These are phyloP conservation scores for Tilletia horrida DNA, from an alignment of 1,284 basidiomycete genomes.

Conservation along the genomic window DNA sequence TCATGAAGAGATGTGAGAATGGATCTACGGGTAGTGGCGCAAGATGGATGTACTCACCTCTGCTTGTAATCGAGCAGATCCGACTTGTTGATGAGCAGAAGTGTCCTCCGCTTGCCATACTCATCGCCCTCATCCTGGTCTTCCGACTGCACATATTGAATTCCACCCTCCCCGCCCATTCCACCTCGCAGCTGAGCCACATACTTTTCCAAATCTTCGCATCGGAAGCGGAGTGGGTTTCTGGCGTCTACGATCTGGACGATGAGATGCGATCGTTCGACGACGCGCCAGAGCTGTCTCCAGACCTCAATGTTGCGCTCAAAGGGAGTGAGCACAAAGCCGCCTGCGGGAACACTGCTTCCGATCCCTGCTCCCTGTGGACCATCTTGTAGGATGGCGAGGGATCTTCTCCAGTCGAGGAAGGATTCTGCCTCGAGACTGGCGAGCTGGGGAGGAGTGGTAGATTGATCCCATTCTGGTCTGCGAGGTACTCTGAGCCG, in stretches of 20 bases:
- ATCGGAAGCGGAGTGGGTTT: constrained; percentile 53
- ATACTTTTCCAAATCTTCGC: constrained; percentile 54
- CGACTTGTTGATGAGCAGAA: constrained; percentile 93
- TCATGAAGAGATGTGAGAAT: too few relatives aligned
- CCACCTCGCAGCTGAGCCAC: constrained; percentile 35
- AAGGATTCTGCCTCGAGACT: constrained; percentile 51
- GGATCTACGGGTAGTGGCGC: too few relatives aligned
- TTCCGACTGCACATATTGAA: constrained; percentile 69
- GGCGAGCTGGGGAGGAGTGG: constrained; percentile 50
- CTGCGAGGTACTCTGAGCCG: constrained; percentile 44
- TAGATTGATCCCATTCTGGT: constrained; percentile 46
- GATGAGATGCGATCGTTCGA: constrained; percentile 52
- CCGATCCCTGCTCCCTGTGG: constrained; percentile 18
- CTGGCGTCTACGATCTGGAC: constrained; percentile 55
- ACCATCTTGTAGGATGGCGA: constrained; percentile 53
- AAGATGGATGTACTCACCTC: constrained; percentile 61
- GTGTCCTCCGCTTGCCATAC: constrained; percentile 65
- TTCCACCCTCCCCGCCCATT: constrained; percentile 84
- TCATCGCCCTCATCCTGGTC: constrained; percentile 55
- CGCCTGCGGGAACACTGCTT: constrained; percentile 19
- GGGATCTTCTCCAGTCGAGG: constrained; percentile 51
- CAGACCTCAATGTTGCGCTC: constrained; percentile 55
- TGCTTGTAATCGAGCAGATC: constrained; percentile 85
- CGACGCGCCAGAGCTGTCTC: constrained; percentile 54
- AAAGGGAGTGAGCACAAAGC: constrained; percentile 54